Conservation (phyloP, 78 protist genomes). For the Abeoforma whisleri region DNA sequence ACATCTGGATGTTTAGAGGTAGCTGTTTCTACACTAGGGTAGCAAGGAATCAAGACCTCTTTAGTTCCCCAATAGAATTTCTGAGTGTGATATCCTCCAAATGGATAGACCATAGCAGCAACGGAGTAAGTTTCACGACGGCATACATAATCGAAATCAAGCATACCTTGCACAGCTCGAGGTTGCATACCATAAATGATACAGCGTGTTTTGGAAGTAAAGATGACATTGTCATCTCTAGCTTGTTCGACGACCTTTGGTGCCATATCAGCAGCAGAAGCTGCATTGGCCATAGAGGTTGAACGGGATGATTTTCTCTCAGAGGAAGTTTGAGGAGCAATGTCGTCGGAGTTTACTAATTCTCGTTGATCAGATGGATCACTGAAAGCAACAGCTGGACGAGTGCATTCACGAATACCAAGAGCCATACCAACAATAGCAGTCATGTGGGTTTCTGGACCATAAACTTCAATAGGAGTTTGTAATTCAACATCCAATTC, state of each 20-base stretch:
- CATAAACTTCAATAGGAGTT: slow-evolving; percentile 59
- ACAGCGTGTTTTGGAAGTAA: slow-evolving; percentile 40
- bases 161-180: slow-evolving; percentile 54
- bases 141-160: slow-evolving; percentile 85
- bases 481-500: slow-evolving; percentile 40
- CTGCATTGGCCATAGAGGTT: not conserved
- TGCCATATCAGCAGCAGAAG: not conserved
- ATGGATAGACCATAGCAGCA: slow-evolving; percentile 73
- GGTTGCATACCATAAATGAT: slow-evolving; percentile 52
- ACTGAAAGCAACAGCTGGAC: not conserved
- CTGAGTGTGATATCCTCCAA: slow-evolving; percentile 56
- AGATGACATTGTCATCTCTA: slow-evolving; percentile 18
- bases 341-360: slow-evolving; percentile 4
- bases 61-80: slow-evolving; percentile 78
- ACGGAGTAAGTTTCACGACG: slow-evolving; percentile 73
- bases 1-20: slow-evolving; percentile 55
- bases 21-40: slow-evolving; percentile 55
- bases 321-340: not conserved
- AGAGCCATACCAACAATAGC: slow-evolving; percentile 62
- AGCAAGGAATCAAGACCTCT: slow-evolving; percentile 75
- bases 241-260: not conserved
- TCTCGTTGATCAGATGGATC: not conserved
- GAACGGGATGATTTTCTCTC: not conserved
- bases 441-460: slow-evolving; percentile 75
- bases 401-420: not conserved